These are phyloP conservation scores for Pulveroboletus sp. DNA, from an alignment of 768 basidiomycete genomes.

Conservation along the genomic window DNA sequence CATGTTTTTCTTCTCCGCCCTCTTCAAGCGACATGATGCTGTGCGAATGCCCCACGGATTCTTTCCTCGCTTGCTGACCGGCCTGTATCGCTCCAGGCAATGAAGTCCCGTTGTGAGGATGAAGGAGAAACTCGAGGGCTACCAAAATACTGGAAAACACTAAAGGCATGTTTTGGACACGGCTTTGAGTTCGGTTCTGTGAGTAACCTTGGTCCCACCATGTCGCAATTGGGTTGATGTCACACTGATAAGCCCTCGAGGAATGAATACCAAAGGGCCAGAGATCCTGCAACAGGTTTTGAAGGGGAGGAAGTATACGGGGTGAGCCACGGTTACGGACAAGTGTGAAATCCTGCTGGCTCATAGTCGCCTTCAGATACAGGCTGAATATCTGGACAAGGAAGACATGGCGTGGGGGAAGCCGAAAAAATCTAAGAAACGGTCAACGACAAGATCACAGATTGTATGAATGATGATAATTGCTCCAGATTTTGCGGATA, in stretches of 20 bases:
- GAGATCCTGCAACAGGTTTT: conserved; percentile 15
- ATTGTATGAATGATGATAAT: background rate
- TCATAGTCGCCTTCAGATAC: conserved; percentile 8
- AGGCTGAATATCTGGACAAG: conserved; percentile 26
- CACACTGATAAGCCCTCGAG: conserved; percentile 13
- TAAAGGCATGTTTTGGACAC: conserved; percentile 24
- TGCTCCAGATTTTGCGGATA: too few species aligned
- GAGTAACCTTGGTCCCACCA: conserved; percentile 1
- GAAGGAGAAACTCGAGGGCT: conserved; percentile 8
- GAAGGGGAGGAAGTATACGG: conserved; percentile 18
- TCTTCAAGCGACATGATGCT: background rate
- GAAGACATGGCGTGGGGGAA: conserved; percentile 29
- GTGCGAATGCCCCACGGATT: background rate
- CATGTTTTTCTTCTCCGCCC: conserved; percentile 4
- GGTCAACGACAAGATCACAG: background rate
- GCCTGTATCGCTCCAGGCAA: conserved; percentile 4
- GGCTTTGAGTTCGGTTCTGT: conserved; percentile 14
- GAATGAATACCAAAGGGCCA: conserved; percentile 9
- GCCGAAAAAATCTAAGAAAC: conserved; percentile 9
- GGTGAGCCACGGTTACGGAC: conserved; percentile 7
- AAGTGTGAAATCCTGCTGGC: background rate
- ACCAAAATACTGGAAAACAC: conserved; percentile 4
- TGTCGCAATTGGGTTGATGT: background rate
- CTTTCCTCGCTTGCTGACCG: background rate
- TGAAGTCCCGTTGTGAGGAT: background rate